Conservation (phyloP, 108 stramenopile genomes). For the Nannochloropsis gaditana region DNA sequence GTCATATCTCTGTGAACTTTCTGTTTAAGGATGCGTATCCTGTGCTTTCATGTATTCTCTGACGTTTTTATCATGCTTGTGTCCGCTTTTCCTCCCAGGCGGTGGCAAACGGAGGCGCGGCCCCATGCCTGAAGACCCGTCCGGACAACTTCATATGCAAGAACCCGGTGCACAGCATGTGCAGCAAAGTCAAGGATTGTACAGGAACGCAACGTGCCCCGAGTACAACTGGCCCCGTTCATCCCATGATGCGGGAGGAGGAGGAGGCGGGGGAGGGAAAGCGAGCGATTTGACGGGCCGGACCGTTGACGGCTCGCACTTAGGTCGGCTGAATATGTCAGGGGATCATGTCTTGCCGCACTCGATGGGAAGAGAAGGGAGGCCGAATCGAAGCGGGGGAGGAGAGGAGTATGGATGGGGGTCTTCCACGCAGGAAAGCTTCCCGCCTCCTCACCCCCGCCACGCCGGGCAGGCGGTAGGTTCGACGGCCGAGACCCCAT, state of each 20-base stretch:
- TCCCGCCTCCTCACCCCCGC: constrained; percentile 80
- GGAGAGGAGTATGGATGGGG: constrained; percentile 18
- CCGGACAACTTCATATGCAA: no score
- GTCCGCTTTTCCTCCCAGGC: no score
- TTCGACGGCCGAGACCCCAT: not conserved
- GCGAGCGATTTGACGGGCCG: not conserved
- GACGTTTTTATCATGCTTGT: no score
- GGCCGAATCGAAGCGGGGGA: not conserved
- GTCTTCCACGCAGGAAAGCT: constrained; percentile 86
- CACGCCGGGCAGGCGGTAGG: constrained; percentile 28
- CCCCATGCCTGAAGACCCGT: no score
- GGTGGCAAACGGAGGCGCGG: no score
- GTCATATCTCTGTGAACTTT: no score
- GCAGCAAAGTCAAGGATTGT: no score
- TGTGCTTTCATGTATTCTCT: no score
- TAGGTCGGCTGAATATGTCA: not conserved
- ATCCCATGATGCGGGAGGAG: constrained; percentile 57
- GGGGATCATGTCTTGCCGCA: not conserved
- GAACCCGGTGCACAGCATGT: no score
- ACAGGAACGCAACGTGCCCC: not conserved
- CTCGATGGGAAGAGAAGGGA: not conserved
- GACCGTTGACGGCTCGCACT: not conserved
- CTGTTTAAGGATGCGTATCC: no score
- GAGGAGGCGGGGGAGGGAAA: not conserved
- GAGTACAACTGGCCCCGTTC: constrained; percentile 54